Conservation (phyloP, 164 flowering plant genomes). For the Umbellularia californica region DNA sequence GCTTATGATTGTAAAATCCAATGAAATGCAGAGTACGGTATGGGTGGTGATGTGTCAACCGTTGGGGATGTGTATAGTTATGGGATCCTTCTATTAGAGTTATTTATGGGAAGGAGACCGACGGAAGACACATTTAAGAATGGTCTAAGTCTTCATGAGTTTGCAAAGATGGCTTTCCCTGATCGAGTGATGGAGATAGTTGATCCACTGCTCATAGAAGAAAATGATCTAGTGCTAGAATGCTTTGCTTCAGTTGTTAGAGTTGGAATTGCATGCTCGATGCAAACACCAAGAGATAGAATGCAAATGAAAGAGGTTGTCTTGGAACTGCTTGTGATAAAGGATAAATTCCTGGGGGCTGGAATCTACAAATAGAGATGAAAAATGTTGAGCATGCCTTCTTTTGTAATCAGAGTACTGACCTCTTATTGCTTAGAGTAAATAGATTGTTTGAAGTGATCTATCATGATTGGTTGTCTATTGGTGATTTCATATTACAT, state of each 20-base stretch:
- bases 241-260: neutral
- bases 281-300: neutral
- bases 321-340: neutral
- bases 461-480: no score
- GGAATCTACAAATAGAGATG: neutral
- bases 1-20: neutral
- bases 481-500: no score
- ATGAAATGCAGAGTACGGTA: neutral
- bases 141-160: neutral
- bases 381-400: neutral
- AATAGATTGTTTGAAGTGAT: no score
- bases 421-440: neutral
- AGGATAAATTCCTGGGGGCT: neutral
- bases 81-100: neutral
- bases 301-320: neutral
- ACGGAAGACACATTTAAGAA: neutral
- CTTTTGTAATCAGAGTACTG: neutral
- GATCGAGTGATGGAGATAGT: neutral
- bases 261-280: neutral
- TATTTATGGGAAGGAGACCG: neutral
- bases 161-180: neutral
- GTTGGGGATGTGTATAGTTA: conserved; percentile 1
- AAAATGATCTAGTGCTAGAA: neutral
- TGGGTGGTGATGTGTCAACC: neutral
- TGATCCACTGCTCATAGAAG: neutral